Evolutionary conservation across 306 rosid genomes (phyloP).

Genomic region (Cajanus cajan): DNA sequence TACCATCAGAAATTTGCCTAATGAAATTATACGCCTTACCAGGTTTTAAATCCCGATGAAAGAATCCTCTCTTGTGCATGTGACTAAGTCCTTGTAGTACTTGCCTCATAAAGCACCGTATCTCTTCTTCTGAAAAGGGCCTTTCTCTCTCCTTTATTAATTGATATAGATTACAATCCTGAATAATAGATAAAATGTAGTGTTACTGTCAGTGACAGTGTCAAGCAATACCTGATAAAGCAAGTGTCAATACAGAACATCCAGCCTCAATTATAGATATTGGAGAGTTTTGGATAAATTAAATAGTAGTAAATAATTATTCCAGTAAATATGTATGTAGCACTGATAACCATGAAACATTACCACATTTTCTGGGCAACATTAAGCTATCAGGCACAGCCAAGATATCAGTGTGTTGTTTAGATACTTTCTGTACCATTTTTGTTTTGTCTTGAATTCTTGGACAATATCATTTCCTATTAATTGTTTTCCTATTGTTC

Average conservation of each 20-base stretch:
- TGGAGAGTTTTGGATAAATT: constrained; percentile 15
- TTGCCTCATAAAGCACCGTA: constrained; percentile 69
- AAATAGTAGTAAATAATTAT: background rate
- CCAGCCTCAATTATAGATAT: constrained; percentile 8
- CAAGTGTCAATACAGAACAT: constrained; percentile 19
- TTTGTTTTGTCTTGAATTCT: constrained; percentile 1
- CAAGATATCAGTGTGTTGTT: background rate
- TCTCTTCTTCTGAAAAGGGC: constrained; percentile 74
- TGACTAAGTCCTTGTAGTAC: constrained; percentile 68
- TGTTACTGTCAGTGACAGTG: background rate
- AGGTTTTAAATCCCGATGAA: constrained; percentile 87
- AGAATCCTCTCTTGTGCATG: constrained; percentile 72
- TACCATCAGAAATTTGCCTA: constrained; percentile 11
- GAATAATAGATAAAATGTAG: constrained; percentile 35
- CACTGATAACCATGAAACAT: background rate
- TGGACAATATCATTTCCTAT: constrained; percentile 2
- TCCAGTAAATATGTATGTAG: constrained; percentile 7
- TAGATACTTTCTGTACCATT: constrained; percentile 6
- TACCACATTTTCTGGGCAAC: background rate
- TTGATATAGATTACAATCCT: constrained; percentile 79
- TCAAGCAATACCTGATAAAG: constrained; percentile 35
- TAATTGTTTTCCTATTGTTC: background rate
- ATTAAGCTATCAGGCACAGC: background rate
- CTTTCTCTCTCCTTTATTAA: constrained; percentile 66
- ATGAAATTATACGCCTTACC: constrained; percentile 41